Conservation (phyloP, 1,139 yeast species). For the Yamadazyma epiphylla region DNA sequence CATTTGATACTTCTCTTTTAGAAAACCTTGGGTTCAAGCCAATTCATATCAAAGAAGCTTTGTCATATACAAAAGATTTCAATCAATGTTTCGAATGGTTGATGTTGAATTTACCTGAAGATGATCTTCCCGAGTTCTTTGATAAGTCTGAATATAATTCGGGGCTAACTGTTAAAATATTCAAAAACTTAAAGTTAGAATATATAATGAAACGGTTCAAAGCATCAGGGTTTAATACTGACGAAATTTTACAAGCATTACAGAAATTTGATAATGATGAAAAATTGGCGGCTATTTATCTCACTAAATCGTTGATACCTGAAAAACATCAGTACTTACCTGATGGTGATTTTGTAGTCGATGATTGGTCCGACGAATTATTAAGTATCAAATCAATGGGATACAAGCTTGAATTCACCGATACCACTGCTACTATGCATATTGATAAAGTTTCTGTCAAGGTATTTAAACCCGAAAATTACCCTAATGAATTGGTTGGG, state of each 20-base stretch:
- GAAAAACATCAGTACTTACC: slow-evolving; percentile 4
- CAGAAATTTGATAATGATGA: slow-evolving; percentile 43
- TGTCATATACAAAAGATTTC: slow-evolving; percentile 54
- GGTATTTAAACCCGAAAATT: slow-evolving; percentile 47
- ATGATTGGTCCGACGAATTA: slow-evolving; percentile 73
- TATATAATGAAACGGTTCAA: slow-evolving; percentile 48
- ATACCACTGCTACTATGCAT: background rate
- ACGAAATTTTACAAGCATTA: slow-evolving; percentile 53
- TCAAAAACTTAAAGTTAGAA: slow-evolving; percentile 39
- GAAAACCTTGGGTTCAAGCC: slow-evolving; percentile 61
- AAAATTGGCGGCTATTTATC: slow-evolving; percentile 44
- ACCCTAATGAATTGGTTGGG: slow-evolving; percentile 64
- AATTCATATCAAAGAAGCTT: slow-evolving; percentile 69
- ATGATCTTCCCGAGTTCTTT: slow-evolving; percentile 70
- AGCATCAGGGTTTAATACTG: slow-evolving; percentile 68
- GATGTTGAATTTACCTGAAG: slow-evolving; percentile 86
- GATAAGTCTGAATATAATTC: slow-evolving; percentile 45
- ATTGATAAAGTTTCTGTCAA: slow-evolving; percentile 20
- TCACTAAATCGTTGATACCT: slow-evolving; percentile 40
- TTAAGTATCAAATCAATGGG: slow-evolving; percentile 62
- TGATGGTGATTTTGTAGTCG: slow-evolving; percentile 2
- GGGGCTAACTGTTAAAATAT: slow-evolving; percentile 44
- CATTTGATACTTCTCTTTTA: slow-evolving; percentile 21
- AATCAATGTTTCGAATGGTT: slow-evolving; percentile 73
- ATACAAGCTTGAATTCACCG: slow-evolving; percentile 7